Conservation (phyloP, 2,329 filamentous ascomycete species). For the Aureobasidium sp. region DNA sequence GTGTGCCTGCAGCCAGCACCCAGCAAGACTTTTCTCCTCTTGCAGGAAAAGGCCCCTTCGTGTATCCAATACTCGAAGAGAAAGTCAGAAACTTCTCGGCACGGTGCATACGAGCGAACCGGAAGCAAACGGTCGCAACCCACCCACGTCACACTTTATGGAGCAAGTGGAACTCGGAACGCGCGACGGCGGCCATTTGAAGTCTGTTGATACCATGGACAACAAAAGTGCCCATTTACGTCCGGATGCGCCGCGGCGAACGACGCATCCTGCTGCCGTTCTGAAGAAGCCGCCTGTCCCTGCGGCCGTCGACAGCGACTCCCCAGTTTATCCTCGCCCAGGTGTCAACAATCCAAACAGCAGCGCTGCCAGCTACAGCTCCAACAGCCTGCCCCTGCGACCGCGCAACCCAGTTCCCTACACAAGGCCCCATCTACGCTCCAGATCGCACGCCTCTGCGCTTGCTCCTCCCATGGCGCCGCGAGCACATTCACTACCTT, state of each 20-base stretch:
- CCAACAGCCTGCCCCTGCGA: slow-evolving; percentile 21
- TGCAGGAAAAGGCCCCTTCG: not conserved
- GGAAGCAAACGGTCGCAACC: slow-evolving; percentile 1
- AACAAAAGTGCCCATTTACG: not conserved
- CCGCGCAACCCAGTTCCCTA: slow-evolving; percentile 43
- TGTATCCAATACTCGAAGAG: not conserved
- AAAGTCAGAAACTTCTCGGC: not conserved
- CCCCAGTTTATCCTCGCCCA: not conserved
- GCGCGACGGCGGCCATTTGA: not conserved
- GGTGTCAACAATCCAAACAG: not conserved
- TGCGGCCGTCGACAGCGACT: not conserved
- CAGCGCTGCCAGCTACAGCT: not conserved
- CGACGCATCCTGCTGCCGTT: not conserved
- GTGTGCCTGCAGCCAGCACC: not conserved
- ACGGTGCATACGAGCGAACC: not conserved
- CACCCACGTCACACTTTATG: slow-evolving; percentile 8
- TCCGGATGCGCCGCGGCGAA: not conserved
- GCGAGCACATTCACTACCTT: slow-evolving; percentile 42
- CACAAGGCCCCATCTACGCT: slow-evolving; percentile 39
- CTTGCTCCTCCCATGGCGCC: slow-evolving; percentile 40
- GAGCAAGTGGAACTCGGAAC: slow-evolving; percentile 5
- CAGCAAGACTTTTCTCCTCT: not conserved
- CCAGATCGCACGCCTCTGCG: slow-evolving; percentile 36
- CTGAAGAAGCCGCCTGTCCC: not conserved
- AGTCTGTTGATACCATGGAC: slow-evolving; percentile 4